phyloP scores from a whole-genome alignment of 1,284 basidiomycete species.

The Mycosarcoma mackinlayi region DNA sequence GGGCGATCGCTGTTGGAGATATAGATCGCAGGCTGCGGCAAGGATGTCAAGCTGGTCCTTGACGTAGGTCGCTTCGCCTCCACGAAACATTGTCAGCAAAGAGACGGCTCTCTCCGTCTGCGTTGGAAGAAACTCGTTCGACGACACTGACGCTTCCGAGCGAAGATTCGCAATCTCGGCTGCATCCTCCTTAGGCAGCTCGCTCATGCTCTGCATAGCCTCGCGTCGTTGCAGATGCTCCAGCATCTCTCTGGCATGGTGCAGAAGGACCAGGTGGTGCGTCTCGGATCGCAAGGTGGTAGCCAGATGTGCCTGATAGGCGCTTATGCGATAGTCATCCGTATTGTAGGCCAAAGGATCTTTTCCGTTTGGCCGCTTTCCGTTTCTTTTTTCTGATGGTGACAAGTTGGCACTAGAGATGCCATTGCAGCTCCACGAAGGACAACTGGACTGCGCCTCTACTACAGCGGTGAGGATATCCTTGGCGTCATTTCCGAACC shows the following conservation, averaged over 20 bases:
- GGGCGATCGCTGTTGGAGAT: slow-evolving; percentile 23
- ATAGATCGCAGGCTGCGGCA: slow-evolving; percentile 48
- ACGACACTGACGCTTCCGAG: background rate
- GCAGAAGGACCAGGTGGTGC: slow-evolving; percentile 44
- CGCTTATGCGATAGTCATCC: slow-evolving; percentile 21
- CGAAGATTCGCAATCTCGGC: background rate
- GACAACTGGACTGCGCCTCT: slow-evolving; percentile 26
- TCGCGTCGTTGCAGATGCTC: slow-evolving; percentile 51
- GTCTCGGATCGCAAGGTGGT: slow-evolving; percentile 38
- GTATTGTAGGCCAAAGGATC: slow-evolving; percentile 6
- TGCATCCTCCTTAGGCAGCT: background rate
- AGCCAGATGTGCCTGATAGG: slow-evolving; percentile 39
- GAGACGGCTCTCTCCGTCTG: slow-evolving; percentile 33
- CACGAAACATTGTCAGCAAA: slow-evolving; percentile 47
- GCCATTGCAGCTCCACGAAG: slow-evolving; percentile 16
- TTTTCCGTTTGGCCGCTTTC: background rate
- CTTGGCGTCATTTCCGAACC: slow-evolving; percentile 44
- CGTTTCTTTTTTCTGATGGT: background rate
- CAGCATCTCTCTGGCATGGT: slow-evolving; percentile 45
- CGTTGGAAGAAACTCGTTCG: slow-evolving; percentile 1
- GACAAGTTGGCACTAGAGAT: background rate
- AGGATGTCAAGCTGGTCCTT: slow-evolving; percentile 41
- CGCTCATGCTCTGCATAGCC: slow-evolving; percentile 35
- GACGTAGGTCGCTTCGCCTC: slow-evolving; percentile 35
- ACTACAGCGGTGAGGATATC: slow-evolving; percentile 43